phyloP scores from a whole-genome alignment of 129 eudicot species.

The Cynara cardunculus region DNA sequence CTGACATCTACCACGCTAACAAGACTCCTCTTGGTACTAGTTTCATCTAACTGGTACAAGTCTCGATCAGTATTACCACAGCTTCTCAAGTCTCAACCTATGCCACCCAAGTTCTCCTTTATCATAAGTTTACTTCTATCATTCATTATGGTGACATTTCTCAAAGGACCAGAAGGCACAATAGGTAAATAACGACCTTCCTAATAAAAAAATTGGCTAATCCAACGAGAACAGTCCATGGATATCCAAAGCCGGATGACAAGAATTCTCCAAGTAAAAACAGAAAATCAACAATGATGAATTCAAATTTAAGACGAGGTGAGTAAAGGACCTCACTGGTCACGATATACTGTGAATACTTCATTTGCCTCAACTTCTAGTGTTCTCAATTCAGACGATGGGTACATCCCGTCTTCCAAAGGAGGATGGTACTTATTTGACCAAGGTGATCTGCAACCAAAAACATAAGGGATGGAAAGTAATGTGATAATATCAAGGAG shows the following conservation, averaged over 20 bases:
- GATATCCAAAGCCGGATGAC: background rate
- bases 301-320: constrained; percentile 53
- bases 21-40: background rate
- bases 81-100: background rate
- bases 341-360: constrained; percentile 85
- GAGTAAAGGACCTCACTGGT: constrained; percentile 99
- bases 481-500: background rate
- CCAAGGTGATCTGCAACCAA: constrained; percentile 82
- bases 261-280: background rate
- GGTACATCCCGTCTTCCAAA: constrained; percentile 77
- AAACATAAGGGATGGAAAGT: background rate
- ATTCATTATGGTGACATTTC: background rate
- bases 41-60: background rate
- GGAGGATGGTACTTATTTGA: constrained; percentile 92
- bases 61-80: background rate
- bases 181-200: background rate
- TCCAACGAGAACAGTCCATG: background rate
- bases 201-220: background rate
- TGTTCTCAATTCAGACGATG: constrained; percentile 79
- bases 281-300: background rate
- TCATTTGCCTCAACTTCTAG: constrained; percentile 98
- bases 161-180: background rate
- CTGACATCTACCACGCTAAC: background rate
- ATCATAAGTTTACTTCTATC: background rate
- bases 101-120: background rate